Evolutionary conservation across 2,329 filamentous ascomycete species (phyloP).

Genomic region (Colletotrichum salicis): DNA sequence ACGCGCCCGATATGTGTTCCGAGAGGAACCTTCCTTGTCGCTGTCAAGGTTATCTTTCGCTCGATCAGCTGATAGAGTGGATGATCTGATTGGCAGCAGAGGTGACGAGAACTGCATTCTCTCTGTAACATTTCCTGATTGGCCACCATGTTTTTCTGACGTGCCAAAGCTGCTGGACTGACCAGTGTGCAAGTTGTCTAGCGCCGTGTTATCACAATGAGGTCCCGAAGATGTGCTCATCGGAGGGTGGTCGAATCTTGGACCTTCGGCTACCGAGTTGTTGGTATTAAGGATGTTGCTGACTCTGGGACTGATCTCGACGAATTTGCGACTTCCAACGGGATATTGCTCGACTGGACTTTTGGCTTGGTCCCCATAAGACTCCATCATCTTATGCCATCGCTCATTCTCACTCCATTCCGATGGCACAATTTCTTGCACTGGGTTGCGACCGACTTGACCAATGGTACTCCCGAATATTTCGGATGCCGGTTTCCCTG

Average conservation of each 20-base stretch:
- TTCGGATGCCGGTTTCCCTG: background rate
- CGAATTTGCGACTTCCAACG: background rate
- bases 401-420: slow-evolving; percentile 10
- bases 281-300: background rate
- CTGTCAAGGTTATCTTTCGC: background rate
- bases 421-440: background rate
- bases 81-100: background rate
- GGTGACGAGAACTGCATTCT: background rate
- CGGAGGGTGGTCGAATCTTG: background rate
- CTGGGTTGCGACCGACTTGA: slow-evolving; percentile 1
- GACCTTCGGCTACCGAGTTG: background rate
- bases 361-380: background rate
- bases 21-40: no score
- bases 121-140: background rate
- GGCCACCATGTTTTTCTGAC: background rate
- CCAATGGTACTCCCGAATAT: slow-evolving; percentile 13
- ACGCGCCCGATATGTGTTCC: background rate
- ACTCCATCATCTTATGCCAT: slow-evolving; percentile 13
- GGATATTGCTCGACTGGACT: background rate
- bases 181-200: no score
- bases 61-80: background rate
- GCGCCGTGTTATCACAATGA: background rate
- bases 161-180: background rate
- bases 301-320: slow-evolving; percentile 14
- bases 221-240: background rate